These are phyloP conservation scores for Plenodomus lindquistii DNA, from an alignment of 2,329 filamentous ascomycete species.

Conservation along the genomic window DNA sequence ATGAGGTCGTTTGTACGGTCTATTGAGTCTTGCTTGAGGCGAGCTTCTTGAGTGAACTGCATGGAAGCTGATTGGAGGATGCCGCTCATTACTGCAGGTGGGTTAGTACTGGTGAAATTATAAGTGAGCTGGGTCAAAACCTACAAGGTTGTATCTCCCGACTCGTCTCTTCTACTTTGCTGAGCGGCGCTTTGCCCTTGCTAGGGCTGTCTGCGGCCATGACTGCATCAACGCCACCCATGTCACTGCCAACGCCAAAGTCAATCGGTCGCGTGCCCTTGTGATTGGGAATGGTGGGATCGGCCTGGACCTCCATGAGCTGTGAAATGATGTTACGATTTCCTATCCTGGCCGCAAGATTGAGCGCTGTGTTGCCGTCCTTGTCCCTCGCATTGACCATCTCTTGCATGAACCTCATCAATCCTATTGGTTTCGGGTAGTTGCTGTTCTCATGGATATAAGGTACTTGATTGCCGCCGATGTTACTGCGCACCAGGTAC, in stretches of 20 bases:
- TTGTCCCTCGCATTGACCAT: constrained; percentile 96
- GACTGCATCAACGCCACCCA: constrained; percentile 31
- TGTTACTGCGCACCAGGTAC: constrained; percentile 81
- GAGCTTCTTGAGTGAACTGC: constrained; percentile 79
- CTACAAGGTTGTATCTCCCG: constrained; percentile 79
- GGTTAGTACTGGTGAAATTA: constrained; percentile 2
- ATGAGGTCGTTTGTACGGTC: constrained; percentile 81
- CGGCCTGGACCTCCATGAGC: constrained; percentile 89
- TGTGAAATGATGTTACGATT: constrained; percentile 97
- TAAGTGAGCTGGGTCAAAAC: constrained; percentile 40
- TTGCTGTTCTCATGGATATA: constrained; percentile 58
- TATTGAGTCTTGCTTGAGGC: constrained; percentile 79
- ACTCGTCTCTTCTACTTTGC: constrained; percentile 70
- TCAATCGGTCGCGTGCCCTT: constrained; percentile 88
- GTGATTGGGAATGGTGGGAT: constrained; percentile 88
- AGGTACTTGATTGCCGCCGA: constrained; percentile 35
- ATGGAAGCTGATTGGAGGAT: constrained; percentile 78
- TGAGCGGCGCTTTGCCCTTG: constrained; percentile 44
- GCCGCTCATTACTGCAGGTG: constrained; percentile 69
- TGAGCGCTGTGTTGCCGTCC: constrained; percentile 90
- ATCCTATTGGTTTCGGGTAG: constrained; percentile 70
- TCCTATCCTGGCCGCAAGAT: constrained; percentile 88
- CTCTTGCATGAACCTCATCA: constrained; percentile 93
- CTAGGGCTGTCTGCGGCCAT: constrained; percentile 37
- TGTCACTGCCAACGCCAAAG: constrained; percentile 83